Base-by-base conservation (phyloP, 805 yeast species). In the Blastobotrys chiropterorum region DNA sequence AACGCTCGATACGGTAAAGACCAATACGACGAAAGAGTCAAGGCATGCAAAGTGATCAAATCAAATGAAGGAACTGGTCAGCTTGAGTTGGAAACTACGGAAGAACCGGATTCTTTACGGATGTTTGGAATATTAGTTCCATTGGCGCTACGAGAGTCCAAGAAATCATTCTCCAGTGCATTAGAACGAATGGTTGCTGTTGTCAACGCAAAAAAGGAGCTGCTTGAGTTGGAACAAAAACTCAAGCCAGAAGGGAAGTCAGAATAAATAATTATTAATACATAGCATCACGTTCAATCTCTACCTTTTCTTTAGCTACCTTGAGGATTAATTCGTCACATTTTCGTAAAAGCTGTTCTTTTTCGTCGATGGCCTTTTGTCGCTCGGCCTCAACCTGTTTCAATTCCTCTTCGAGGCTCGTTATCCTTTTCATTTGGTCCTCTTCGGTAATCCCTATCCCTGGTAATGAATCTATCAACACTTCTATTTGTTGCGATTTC, bases 371-470 rank as follows among this genome's bases (percentile, higher is more conserved):
- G 6, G 84, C 83, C 30, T 69, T 70, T 13, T 76, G 68, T 55
- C 87, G 79, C 51, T 79, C 76, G 19, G 67, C 63, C 59, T 90
- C 94, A 1, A 82, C 80, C 11, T 72, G 70, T 11, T 75, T 73
- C 50, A 90, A 69, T 58, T 86, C 87, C 44, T 66, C 64, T 47
- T 86, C 85, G 46, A 94, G 70, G 13, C 72, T 73, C 48, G 76
- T 78, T 15, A 92, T 86, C 53, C 77, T 76, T 22, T 71, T 68
- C 64, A 90, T 65, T 67, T 90, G 98, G 50, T 80, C 83, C 44
- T 76, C 79, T 20, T 86, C 85, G 1, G 90, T 80, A 0, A 85
- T 90, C 6, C 95, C 97, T 2, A 89, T 87, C 11, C 97, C 98
- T 0, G 99, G 99, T 43, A 92, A 72, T 2, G 95, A 81, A 63